Evolutionary conservation across 306 rosid genomes (phyloP).

Genomic region (Rosa multiflora): DNA sequence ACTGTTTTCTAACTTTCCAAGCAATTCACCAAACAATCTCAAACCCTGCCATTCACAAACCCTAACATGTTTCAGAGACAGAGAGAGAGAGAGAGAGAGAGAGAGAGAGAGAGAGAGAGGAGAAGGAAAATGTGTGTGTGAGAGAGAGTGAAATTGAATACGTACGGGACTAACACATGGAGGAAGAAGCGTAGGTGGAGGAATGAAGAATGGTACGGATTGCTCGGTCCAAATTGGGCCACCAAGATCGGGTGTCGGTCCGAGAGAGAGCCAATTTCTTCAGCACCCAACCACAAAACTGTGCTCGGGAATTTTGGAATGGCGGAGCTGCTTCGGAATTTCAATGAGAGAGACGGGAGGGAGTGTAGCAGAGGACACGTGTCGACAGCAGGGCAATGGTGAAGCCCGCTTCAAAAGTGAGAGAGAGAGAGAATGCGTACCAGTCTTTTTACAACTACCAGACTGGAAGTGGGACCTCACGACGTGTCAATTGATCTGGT

Average conservation of each 20-base stretch:
- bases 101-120: background rate
- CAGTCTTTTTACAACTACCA: too few relatives aligned
- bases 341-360: background rate
- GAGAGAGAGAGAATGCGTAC: background rate
- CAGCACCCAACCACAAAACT: background rate
- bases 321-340: constrained; percentile 26
- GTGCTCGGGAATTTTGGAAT: background rate
- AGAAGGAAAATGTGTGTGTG: background rate
- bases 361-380: constrained; percentile 25
- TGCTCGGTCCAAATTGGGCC: constrained; percentile 43
- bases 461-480: background rate
- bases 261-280: background rate
- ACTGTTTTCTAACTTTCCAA: too few relatives aligned
- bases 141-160: constrained; percentile 22
- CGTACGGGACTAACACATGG: constrained; percentile 33
- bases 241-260: constrained; percentile 25
- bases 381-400: background rate
- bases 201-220: constrained; percentile 28
- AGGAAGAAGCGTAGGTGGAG: constrained; percentile 36
- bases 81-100: background rate
- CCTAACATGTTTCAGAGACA: constrained; percentile 7
- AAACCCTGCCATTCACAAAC: constrained; percentile 19
- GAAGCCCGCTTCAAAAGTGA: constrained; percentile 40
- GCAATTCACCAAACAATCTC: constrained; percentile 15
- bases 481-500: too few relatives aligned